Percentiles rank a stretch among this genome's conserved stretches.
Evolutionary conservation across 2,329 filamentous ascomycete species (phyloP).

Genomic region (Raffaelea arxii): DNA sequence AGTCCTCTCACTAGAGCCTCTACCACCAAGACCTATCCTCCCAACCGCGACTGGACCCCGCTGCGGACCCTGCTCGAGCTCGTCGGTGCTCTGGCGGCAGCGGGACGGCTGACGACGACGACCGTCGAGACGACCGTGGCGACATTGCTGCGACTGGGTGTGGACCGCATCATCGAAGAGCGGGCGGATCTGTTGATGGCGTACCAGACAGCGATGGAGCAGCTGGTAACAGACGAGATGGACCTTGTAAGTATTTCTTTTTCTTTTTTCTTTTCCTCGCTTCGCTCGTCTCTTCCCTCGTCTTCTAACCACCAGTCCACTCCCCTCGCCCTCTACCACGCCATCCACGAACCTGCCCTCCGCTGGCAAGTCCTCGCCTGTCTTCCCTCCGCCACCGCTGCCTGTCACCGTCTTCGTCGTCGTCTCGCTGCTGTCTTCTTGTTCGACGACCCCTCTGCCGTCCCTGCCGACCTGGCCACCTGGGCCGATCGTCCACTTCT

Average conservation of each 20-base stretch:
- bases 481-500: conserved; percentile 2
- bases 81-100: conserved; percentile 25
- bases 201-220: conserved; percentile 32
- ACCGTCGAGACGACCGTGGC: conserved; percentile 32
- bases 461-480: conserved; percentile 33
- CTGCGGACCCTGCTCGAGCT: conserved; percentile 34
- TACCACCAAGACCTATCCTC: conserved; percentile 12
- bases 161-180: conserved; percentile 39
- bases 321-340: conserved; percentile 34
- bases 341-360: conserved; percentile 38
- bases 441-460: conserved; percentile 37
- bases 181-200: conserved; percentile 29
- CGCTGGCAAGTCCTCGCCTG: conserved; percentile 48
- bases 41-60: conserved; percentile 32
- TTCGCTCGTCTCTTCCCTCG: conserved; percentile 2
- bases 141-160: conserved; percentile 45
- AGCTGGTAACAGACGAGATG: conserved; percentile 29
- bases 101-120: conserved; percentile 23
- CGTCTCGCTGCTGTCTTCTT: conserved; percentile 57
- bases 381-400: conserved; percentile 42
- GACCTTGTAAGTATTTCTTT: conserved; percentile 27
- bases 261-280: conserved; percentile 10
- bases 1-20: conserved; percentile 2
- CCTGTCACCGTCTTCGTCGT: conserved; percentile 51
- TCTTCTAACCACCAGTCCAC: conserved; percentile 40